A percentile compares a stretch with the other conserved stretches of the same genome.
Evolutionary conservation across 2,329 filamentous ascomycete genomes (phyloP).

Genomic region (Fusarium papillatum): DNA sequence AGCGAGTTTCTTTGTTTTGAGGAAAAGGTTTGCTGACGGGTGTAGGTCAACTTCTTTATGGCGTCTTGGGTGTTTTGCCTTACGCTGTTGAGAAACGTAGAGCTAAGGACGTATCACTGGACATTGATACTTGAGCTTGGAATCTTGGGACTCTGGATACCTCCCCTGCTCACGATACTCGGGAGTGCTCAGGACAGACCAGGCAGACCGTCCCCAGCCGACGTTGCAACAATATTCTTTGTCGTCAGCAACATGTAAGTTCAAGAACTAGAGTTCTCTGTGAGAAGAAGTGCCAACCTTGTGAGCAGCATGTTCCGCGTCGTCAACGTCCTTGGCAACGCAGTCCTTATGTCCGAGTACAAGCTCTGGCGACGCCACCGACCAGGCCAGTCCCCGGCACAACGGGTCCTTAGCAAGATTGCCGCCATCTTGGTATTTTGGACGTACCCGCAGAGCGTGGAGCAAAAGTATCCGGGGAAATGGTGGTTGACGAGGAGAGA

Average conservation of each 20-base stretch:
- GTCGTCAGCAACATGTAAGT: slow-evolving; percentile 55
- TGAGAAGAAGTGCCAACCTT: slow-evolving; percentile 4
- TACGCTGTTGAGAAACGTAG: slow-evolving; percentile 49
- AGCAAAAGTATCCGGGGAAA: slow-evolving; percentile 52
- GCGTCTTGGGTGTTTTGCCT: slow-evolving; percentile 51
- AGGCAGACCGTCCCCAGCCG: slow-evolving; percentile 23
- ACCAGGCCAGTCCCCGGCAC: slow-evolving; percentile 43
- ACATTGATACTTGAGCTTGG: slow-evolving; percentile 51
- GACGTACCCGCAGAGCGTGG: slow-evolving; percentile 56
- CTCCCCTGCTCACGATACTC: slow-evolving; percentile 43
- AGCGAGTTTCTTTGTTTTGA: slow-evolving; percentile 14
- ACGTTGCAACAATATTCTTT: slow-evolving; percentile 50
- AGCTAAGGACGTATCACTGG: slow-evolving; percentile 55
- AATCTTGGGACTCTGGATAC: slow-evolving; percentile 42
- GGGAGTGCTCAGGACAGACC: slow-evolving; percentile 23
- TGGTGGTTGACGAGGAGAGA: slow-evolving; percentile 40
- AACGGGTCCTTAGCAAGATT: slow-evolving; percentile 44
- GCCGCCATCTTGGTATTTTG: slow-evolving; percentile 53
- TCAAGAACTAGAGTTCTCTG: neutral
- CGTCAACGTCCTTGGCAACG: slow-evolving; percentile 55
- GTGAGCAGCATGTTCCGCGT: slow-evolving; percentile 51
- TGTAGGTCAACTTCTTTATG: slow-evolving; percentile 54
- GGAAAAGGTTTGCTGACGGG: neutral
- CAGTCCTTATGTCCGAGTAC: slow-evolving; percentile 53
- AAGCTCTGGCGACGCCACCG: slow-evolving; percentile 53